These are phyloP conservation scores for Paecilomyces fulvus DNA, from an alignment of 2,329 filamentous ascomycete genomes.

Conservation along the genomic window DNA sequence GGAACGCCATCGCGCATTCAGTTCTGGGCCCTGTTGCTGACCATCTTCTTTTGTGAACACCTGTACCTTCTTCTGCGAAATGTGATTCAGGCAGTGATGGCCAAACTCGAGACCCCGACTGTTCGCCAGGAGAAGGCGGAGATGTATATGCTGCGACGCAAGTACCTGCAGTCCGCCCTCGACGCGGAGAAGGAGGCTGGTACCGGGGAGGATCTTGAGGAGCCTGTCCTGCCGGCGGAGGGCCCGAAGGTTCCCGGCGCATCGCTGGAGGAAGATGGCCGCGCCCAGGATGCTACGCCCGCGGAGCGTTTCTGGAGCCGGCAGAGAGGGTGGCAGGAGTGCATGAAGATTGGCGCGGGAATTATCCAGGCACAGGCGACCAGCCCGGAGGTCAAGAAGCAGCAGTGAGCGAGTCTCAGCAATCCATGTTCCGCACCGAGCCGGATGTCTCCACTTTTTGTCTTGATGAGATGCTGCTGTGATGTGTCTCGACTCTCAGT, in stretches of 20 bases:
- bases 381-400: conserved; percentile 23
- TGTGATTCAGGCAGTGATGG: conserved; percentile 62
- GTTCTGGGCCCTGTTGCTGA: conserved; percentile 71
- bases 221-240: conserved; percentile 4
- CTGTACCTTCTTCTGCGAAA: conserved; percentile 73
- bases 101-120: conserved; percentile 76
- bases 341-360: conserved; percentile 28
- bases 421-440: background rate
- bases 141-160: conserved; percentile 70
- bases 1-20: conserved; percentile 53
- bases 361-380: conserved; percentile 30
- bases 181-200: conserved; percentile 9
- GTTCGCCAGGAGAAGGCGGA: conserved; percentile 77
- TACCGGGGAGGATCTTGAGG: conserved; percentile 11
- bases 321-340: conserved; percentile 38
- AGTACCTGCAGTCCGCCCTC: conserved; percentile 52
- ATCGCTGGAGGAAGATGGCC: conserved; percentile 36
- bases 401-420: conserved; percentile 20
- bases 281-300: conserved; percentile 21
- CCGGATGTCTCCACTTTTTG: background rate
- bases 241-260: conserved; percentile 24
- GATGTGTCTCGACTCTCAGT: too few species aligned
- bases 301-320: conserved; percentile 36
- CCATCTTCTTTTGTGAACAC: conserved; percentile 81
- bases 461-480: background rate